A percentile compares a stretch with the other conserved stretches of the same genome.
These are phyloP conservation scores for Corymbia citriodora DNA, from an alignment of 441 rosid genomes.

Conservation along the genomic window DNA sequence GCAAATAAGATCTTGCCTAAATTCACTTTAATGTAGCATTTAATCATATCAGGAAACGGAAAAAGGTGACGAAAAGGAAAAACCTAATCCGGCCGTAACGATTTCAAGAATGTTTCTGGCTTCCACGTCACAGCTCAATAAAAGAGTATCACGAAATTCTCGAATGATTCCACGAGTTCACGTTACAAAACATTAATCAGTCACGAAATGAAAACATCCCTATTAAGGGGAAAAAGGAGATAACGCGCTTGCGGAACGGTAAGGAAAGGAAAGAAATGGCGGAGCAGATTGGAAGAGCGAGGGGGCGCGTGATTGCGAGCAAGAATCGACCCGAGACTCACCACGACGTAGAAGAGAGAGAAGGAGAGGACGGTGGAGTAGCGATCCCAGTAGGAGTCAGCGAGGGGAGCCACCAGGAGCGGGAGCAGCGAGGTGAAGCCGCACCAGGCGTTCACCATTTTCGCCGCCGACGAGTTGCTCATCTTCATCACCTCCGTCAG, in stretches of 20 bases:
- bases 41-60: not conserved
- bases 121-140: not conserved
- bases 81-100: not conserved
- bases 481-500: constrained; percentile 72
- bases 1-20: not conserved
- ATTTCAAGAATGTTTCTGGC: not conserved
- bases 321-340: constrained; percentile 9
- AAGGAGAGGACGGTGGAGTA: constrained; percentile 64
- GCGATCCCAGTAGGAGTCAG: constrained; percentile 79
- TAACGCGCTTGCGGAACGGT: not conserved
- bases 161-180: not conserved
- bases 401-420: constrained; percentile 70
- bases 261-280: not conserved
- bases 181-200: not conserved
- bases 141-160: not conserved
- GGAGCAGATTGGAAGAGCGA: not conserved
- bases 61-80: not conserved
- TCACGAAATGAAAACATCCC: not conserved
- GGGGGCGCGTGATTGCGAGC: not conserved
- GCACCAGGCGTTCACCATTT: constrained; percentile 84
- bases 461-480: constrained; percentile 89
- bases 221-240: not conserved
- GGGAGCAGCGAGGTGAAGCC: constrained; percentile 89
- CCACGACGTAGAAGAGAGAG: constrained; percentile 69
- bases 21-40: not conserved